Evolutionary conservation across 2,329 filamentous ascomycete genomes (phyloP).

Genomic region (Cercospora sp.): DNA sequence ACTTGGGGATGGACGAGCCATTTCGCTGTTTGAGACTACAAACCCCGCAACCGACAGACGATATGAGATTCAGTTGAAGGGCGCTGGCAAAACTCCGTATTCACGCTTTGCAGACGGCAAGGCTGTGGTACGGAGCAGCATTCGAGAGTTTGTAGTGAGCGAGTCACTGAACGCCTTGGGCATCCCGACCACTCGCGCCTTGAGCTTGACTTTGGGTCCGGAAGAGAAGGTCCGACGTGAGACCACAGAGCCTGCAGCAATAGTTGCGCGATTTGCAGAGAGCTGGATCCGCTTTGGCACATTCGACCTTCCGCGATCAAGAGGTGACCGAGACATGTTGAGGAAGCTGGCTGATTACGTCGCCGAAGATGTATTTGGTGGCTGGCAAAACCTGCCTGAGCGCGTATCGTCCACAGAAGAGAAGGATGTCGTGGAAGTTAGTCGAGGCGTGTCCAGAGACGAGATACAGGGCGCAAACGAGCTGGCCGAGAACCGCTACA

Average conservation of each 20-base stretch:
- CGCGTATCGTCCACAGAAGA: slow-evolving; percentile 51
- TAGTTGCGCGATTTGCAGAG: slow-evolving; percentile 88
- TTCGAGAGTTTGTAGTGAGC: slow-evolving; percentile 89
- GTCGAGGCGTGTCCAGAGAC: slow-evolving; percentile 45
- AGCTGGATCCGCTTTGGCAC: slow-evolving; percentile 92
- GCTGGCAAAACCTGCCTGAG: slow-evolving; percentile 80
- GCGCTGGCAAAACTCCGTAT: slow-evolving; percentile 89
- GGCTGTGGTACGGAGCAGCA: slow-evolving; percentile 86
- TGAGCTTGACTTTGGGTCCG: slow-evolving; percentile 77
- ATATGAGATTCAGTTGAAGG: slow-evolving; percentile 93
- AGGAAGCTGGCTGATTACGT: slow-evolving; percentile 77
- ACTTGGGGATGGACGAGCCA: slow-evolving; percentile 89
- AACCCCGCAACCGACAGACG: slow-evolving; percentile 69
- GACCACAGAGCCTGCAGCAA: slow-evolving; percentile 81
- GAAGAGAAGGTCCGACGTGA: slow-evolving; percentile 74
- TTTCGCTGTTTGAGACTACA: slow-evolving; percentile 87
- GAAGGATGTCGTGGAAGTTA: slow-evolving; percentile 48
- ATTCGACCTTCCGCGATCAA: slow-evolving; percentile 84
- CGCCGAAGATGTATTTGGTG: slow-evolving; percentile 81
- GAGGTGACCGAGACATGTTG: slow-evolving; percentile 74
- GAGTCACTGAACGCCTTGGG: slow-evolving; percentile 82
- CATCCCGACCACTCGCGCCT: slow-evolving; percentile 82
- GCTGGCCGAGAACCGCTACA: slow-evolving; percentile 79
- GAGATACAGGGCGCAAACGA: slow-evolving; percentile 64
- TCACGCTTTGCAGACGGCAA: slow-evolving; percentile 95